Conservation (phyloP, 345 rosid species). For the Nasturtium officinale region DNA sequence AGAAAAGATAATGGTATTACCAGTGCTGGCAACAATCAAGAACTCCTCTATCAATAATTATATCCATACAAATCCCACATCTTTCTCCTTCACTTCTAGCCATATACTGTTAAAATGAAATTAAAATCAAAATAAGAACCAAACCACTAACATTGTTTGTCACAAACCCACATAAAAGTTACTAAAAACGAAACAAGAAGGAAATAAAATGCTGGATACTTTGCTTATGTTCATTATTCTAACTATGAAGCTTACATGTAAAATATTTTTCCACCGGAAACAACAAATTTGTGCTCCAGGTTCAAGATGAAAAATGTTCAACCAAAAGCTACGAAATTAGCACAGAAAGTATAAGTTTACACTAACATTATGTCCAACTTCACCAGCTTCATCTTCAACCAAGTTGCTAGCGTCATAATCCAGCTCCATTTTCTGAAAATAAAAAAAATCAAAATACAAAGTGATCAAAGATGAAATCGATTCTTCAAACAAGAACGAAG, state of each 20-base stretch:
- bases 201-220: background rate
- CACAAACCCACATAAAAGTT: background rate
- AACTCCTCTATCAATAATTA: slow-evolving; percentile 90
- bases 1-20: slow-evolving; percentile 41
- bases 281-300: background rate
- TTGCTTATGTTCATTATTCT: background rate
- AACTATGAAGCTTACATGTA: slow-evolving; percentile 22
- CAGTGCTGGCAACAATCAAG: slow-evolving; percentile 98
- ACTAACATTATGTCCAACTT: slow-evolving; percentile 51
- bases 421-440: slow-evolving; percentile 58
- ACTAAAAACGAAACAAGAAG: background rate
- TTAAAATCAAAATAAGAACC: slow-evolving; percentile 16
- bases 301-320: background rate
- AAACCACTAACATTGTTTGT: background rate
- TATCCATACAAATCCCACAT: slow-evolving; percentile 98
- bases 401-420: slow-evolving; percentile 58
- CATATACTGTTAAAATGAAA: slow-evolving; percentile 55
- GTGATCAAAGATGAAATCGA: slow-evolving; percentile 32
- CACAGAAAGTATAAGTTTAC: slow-evolving; percentile 47
- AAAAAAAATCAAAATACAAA: background rate
- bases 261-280: background rate
- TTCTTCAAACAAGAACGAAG: background rate
- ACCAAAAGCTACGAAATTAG: slow-evolving; percentile 2
- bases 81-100: slow-evolving; percentile 67
- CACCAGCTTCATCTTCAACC: slow-evolving; percentile 61